Base-by-base conservation (phyloP, 352 stramenopile species). In the Pythium myriotylum region DNA sequence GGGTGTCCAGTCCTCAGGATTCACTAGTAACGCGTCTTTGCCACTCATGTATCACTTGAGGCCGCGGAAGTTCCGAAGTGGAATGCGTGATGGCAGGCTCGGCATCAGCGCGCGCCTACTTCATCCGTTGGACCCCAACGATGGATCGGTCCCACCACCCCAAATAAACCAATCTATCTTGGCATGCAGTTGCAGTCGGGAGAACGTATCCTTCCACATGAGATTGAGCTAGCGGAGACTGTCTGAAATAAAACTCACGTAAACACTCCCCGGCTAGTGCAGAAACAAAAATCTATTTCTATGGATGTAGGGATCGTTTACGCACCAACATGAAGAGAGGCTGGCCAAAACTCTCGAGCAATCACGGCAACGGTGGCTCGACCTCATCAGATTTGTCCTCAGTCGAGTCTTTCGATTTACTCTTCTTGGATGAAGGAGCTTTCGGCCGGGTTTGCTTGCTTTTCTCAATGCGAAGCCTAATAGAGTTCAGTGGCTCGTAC, bases 1-100 rank as follows among this genome's bases (percentile, higher is more conserved):
- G 47, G 82, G 70, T 48, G 73, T 88, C 86, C 86, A 95, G 52
- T 88, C 77, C 60, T 88, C 80, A 12, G 86, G 86, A 64, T 92
- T 92, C 17, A 88, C 70, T 52, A 90, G 62, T 56, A 89, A 56
- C 51, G 70, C 68, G 49, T 92, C 96, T 45, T 70, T 66, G 14
- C 29, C 56, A 22, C 47, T 57, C 52, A 65, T 70, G 23, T 43
- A 19, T n/a, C 14, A 39, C 22, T 50, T 54, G 39, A 23, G 33
- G 45, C 6, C 46, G 39, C 19, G 46, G 19, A 17, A 37, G 41
- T 48, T 46, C 3, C 4, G 33, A 39, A 54, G 46, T 65, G 57
- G 42, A 17, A 17, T 19, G 22, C 23, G 19, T 64, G 57, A 64
- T 50, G 53, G 47, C 19, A 45, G 16, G 12, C 13, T 1, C 16